Conservation (phyloP, 768 basidiomycete genomes). For the Boletus vinaceobasis region DNA sequence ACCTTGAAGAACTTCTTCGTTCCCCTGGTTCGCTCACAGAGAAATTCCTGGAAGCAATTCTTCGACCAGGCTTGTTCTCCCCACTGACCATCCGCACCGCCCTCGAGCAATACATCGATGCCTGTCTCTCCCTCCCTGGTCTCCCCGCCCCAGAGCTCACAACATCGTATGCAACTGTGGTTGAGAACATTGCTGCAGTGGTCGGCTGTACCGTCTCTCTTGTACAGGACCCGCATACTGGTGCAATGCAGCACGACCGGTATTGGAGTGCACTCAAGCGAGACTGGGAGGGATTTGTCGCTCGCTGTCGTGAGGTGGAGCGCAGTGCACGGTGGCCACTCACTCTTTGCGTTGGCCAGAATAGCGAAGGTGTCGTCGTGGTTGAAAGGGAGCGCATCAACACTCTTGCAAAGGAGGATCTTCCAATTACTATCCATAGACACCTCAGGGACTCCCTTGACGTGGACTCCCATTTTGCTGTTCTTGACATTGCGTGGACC, state of each 20-base stretch:
- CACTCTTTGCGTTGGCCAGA: constrained; percentile 48
- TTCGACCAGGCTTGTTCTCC: constrained; percentile 88
- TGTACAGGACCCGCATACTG: constrained; percentile 71
- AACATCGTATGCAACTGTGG: constrained; percentile 60
- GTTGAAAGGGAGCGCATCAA: constrained; percentile 79
- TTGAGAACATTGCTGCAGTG: constrained; percentile 74
- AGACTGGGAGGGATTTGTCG: constrained; percentile 96
- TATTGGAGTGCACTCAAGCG: constrained; percentile 84
- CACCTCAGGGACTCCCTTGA: constrained; percentile 42
- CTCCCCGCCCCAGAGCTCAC: constrained; percentile 54
- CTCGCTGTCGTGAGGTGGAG: constrained; percentile 87
- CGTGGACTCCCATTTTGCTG: constrained; percentile 49
- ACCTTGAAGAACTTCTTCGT: constrained; percentile 80
- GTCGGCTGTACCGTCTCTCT: constrained; percentile 85
- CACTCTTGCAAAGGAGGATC: constrained; percentile 59
- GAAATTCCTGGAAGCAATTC: constrained; percentile 77
- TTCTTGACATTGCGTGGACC: constrained; percentile 63
- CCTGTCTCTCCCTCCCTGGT: constrained; percentile 64
- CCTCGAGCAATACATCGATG: constrained; percentile 75
- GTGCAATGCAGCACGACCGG: constrained; percentile 70
- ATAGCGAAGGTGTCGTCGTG: constrained; percentile 49
- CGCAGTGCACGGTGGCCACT: constrained; percentile 81
- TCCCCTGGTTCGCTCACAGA: constrained; percentile 68
- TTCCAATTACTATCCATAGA: constrained; percentile 57
- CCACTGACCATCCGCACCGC: constrained; percentile 76